Conservation (phyloP, 768 basidiomycete genomes). For the Auriscalpium orientale region DNA sequence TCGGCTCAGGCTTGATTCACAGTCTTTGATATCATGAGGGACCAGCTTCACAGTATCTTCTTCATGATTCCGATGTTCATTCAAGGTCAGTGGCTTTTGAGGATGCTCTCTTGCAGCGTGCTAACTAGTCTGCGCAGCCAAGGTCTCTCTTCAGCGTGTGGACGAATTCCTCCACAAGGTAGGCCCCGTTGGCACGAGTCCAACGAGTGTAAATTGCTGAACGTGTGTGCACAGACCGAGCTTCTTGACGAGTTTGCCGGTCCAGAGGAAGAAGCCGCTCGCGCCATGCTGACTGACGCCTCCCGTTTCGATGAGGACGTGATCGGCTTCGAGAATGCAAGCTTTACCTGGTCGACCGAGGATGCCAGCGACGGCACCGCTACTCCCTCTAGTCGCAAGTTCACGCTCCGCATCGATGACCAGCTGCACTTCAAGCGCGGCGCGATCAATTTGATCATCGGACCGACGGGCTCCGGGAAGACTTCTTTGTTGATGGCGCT, state of each 20-base stretch:
- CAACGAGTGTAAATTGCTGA: background rate
- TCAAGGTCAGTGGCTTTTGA: background rate
- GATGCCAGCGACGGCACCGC: conserved; percentile 21
- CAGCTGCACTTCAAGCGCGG: conserved; percentile 48
- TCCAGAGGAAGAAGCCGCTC: conserved; percentile 4
- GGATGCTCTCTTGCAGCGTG: background rate
- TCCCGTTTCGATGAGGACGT: conserved; percentile 12
- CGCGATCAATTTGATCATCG: conserved; percentile 49
- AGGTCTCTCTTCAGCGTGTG: conserved; percentile 33
- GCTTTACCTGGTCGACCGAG: conserved; percentile 46
- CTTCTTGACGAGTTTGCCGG: conserved; percentile 23
- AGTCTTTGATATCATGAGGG: conserved; percentile 34
- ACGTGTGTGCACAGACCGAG: conserved; percentile 22
- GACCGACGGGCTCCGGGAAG: conserved; percentile 53
- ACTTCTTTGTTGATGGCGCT: conserved; percentile 61
- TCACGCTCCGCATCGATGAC: conserved; percentile 43
- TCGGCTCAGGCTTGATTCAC: background rate
- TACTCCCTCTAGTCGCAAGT: conserved; percentile 39
- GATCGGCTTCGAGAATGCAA: conserved; percentile 48
- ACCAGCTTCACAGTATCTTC: conserved; percentile 22
- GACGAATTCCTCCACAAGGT: conserved; percentile 31
- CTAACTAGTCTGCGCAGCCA: conserved; percentile 13
- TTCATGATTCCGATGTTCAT: conserved; percentile 19
- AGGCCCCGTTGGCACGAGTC: background rate
- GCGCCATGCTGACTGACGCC: conserved; percentile 10